These are phyloP conservation scores for Cinnamomum chago DNA, from an alignment of 164 flowering plant genomes.

Conservation along the genomic window DNA sequence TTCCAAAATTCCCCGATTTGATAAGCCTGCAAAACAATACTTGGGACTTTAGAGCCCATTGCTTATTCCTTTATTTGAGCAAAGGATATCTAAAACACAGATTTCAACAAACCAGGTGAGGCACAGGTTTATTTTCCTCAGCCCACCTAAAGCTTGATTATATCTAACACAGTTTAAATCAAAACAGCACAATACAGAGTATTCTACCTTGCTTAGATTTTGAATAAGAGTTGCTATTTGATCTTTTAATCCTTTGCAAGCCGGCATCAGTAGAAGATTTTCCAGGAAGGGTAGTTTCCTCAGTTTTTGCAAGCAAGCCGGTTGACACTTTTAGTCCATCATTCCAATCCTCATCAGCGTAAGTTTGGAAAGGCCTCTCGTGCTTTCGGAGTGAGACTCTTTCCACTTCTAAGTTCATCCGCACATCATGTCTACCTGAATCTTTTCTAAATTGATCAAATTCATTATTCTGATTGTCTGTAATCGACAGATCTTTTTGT, in stretches of 20 bases:
- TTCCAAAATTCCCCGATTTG: constrained; percentile 34
- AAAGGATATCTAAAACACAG: background rate
- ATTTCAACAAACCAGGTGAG: background rate
- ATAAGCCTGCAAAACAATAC: constrained; percentile 30
- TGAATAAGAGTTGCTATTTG: constrained; percentile 17
- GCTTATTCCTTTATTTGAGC: background rate
- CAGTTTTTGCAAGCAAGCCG: constrained; percentile 10
- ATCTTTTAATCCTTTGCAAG: constrained; percentile 12
- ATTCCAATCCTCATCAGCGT: constrained; percentile 24
- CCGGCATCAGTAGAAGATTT: constrained; percentile 13
- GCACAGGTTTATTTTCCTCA: background rate
- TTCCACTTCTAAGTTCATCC: constrained; percentile 10
- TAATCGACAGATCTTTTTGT: constrained; percentile 1
- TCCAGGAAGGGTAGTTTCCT: constrained; percentile 21
- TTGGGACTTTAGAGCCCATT: constrained; percentile 2
- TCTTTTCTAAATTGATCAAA: constrained; percentile 8
- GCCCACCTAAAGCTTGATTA: background rate
- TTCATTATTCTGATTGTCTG: constrained; percentile 11
- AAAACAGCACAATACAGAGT: background rate
- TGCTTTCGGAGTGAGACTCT: constrained; percentile 8
- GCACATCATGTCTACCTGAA: constrained; percentile 10
- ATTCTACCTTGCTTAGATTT: constrained; percentile 36
- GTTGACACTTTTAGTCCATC: constrained; percentile 25
- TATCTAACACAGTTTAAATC: background rate
- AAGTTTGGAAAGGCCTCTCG: constrained; percentile 14